Evolutionary conservation across 2,329 filamentous ascomycete genomes (phyloP).

Genomic region (Xylariaceae sp.): DNA sequence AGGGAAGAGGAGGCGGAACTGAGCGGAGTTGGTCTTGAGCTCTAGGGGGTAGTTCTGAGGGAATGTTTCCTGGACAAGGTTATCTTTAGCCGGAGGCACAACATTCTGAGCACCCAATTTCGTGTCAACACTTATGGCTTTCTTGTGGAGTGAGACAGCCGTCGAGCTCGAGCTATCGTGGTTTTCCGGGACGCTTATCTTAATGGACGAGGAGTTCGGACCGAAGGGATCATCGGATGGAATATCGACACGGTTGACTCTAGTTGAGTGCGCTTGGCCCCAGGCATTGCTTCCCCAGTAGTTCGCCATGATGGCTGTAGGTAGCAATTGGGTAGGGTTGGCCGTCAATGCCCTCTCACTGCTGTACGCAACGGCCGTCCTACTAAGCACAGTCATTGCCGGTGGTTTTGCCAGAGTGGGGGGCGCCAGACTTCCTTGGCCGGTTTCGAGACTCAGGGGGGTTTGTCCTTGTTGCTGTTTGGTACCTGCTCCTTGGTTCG

Average conservation of each 20-base stretch:
- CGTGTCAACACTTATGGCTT: constrained; percentile 41
- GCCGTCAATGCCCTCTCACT: constrained; percentile 66
- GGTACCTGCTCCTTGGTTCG: constrained; percentile 28
- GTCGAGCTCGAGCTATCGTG: constrained; percentile 26
- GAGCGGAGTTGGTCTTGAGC: constrained; percentile 79
- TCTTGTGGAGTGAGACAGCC: constrained; percentile 35
- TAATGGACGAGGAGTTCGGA: constrained; percentile 33
- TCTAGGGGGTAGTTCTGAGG: constrained; percentile 75
- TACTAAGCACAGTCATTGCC: constrained; percentile 78
- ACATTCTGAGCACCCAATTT: constrained; percentile 28
- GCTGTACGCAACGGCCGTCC: constrained; percentile 73
- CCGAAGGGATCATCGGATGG: constrained; percentile 36
- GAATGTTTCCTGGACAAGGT: constrained; percentile 50
- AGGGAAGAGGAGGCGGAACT: constrained; percentile 89
- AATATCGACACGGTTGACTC: constrained; percentile 20
- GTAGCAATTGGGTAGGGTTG: constrained; percentile 65
- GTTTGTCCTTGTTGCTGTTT: constrained; percentile 33
- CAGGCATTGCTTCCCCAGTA: constrained; percentile 88
- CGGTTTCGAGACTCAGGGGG: constrained; percentile 40
- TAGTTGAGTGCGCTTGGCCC: constrained; percentile 35
- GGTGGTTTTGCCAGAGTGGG: constrained; percentile 78
- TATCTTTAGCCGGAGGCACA: constrained; percentile 28
- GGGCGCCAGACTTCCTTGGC: constrained; percentile 66
- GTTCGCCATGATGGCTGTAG: constrained; percentile 84
- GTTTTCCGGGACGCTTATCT: constrained; percentile 28